These are phyloP conservation scores for Zygoascus flipseniorum DNA, from an alignment of 805 yeast species.

Conservation along the genomic window DNA sequence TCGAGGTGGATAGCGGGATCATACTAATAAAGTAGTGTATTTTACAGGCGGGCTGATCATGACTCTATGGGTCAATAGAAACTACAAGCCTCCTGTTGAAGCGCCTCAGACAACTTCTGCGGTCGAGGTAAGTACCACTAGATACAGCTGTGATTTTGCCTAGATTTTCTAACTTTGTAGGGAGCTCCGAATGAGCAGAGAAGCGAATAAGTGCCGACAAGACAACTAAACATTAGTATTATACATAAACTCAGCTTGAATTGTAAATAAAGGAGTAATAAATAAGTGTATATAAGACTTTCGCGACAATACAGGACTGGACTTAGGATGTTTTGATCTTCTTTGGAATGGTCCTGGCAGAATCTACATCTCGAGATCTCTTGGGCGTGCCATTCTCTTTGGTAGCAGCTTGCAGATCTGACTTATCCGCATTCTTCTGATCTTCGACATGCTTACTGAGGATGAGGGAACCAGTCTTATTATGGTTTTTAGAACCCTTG, in stretches of 20 bases:
- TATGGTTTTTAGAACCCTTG: not conserved
- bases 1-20: not conserved
- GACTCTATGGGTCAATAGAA: slow-evolving; percentile 5
- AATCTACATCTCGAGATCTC: not conserved
- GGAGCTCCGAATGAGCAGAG: not conserved
- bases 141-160: not conserved
- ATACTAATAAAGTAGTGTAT: slow-evolving; percentile 1
- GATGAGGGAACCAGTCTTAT: no score
- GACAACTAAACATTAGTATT: no score
- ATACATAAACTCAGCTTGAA: no score
- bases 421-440: no score
- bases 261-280: no score
- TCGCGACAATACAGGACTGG: no score
- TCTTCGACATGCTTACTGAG: no score
- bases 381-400: not conserved
- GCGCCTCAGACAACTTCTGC: not conserved
- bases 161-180: not conserved
- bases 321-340: not conserved
- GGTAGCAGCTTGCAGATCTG: no score
- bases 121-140: not conserved
- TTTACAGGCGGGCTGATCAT: slow-evolving; percentile 4
- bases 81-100: not conserved
- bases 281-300: no score
- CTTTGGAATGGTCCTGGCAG: not conserved
- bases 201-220: not conserved